phyloP scores from a whole-genome alignment of 805 yeast genomes.

The Blastobotrys terrestris region DNA sequence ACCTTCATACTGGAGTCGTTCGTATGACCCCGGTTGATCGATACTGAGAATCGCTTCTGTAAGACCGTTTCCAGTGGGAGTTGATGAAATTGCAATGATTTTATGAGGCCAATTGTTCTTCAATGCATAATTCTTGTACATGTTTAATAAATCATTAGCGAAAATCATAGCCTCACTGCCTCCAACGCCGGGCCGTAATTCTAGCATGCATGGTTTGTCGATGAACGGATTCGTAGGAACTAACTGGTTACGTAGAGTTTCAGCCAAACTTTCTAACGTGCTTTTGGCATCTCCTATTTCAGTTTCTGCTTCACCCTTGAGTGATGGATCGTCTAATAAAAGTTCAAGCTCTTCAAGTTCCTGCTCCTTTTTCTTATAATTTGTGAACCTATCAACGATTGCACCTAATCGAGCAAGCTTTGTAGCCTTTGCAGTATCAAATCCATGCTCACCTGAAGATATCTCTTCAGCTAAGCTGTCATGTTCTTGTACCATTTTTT shows the following conservation, averaged over 20 bases:
- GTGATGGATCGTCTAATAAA: slow-evolving; percentile 41
- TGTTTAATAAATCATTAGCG: slow-evolving; percentile 67
- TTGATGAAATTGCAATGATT: slow-evolving; percentile 50
- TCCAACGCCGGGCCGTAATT: slow-evolving; percentile 92
- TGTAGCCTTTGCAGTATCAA: slow-evolving; percentile 45
- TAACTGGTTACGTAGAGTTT: slow-evolving; percentile 42
- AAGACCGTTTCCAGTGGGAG: slow-evolving; percentile 50
- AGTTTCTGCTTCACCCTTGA: slow-evolving; percentile 51
- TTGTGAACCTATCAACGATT: slow-evolving; percentile 37
- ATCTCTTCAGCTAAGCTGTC: slow-evolving; percentile 37
- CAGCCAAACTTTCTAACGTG: slow-evolving; percentile 37
- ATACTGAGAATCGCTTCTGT: slow-evolving; percentile 71
- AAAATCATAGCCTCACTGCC: slow-evolving; percentile 91
- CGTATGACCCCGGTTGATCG: slow-evolving; percentile 72
- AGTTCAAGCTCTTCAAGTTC: slow-evolving; percentile 38
- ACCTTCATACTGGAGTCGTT: slow-evolving; percentile 70
- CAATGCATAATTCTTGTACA: slow-evolving; percentile 74
- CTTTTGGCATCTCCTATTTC: slow-evolving; percentile 51
- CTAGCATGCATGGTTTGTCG: slow-evolving; percentile 73
- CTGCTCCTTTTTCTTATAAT: slow-evolving; percentile 31
- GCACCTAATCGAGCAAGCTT: slow-evolving; percentile 41
- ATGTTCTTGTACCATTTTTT: slow-evolving; percentile 37
- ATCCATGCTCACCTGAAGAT: slow-evolving; percentile 35
- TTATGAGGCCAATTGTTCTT: slow-evolving; percentile 60
- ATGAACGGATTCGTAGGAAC: slow-evolving; percentile 74